A percentile compares a stretch with the other conserved stretches of the same genome.
phyloP scores from a whole-genome alignment of 805 yeast genomes.

The Monosporozyma siamensis region DNA sequence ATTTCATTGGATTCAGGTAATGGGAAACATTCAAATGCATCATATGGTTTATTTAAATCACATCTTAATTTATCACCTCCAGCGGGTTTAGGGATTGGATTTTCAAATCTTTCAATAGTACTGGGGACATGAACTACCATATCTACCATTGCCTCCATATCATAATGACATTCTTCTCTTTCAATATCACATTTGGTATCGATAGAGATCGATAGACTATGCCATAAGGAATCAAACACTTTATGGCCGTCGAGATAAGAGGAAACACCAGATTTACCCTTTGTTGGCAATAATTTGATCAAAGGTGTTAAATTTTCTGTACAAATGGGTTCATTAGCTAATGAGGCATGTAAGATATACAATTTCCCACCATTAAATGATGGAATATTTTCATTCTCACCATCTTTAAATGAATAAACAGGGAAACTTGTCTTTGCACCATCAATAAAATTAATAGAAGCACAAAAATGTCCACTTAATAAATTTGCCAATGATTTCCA shows the following conservation, averaged over 20 bases:
- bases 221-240: slow-evolving; percentile 89
- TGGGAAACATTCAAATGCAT: slow-evolving; percentile 73
- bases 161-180: slow-evolving; percentile 35
- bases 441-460: slow-evolving; percentile 84
- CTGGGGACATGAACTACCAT: slow-evolving; percentile 64
- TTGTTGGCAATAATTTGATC: slow-evolving; percentile 78
- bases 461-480: slow-evolving; percentile 88
- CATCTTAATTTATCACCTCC: slow-evolving; percentile 66
- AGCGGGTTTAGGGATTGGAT: slow-evolving; percentile 74
- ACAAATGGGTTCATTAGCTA: slow-evolving; percentile 92
- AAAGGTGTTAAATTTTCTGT: slow-evolving; percentile 96
- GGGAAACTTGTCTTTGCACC: slow-evolving; percentile 68
- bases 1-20: slow-evolving; percentile 40
- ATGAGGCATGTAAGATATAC: slow-evolving; percentile 67
- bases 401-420: slow-evolving; percentile 29
- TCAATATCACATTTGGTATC: slow-evolving; percentile 41
- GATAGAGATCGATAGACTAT: slow-evolving; percentile 81
- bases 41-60: slow-evolving; percentile 51
- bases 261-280: slow-evolving; percentile 83
- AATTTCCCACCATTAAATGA: slow-evolving; percentile 20
- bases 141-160: slow-evolving; percentile 58
- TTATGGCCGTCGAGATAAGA: slow-evolving; percentile 83
- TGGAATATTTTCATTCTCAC: slow-evolving; percentile 16
- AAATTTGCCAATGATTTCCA: slow-evolving; percentile 72
- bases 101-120: slow-evolving; percentile 48